Percentiles rank a stretch among this genome's conserved stretches.
Conservation (phyloP, 495 filamentous ascomycete species). For the Apiosordaria backusii region DNA sequence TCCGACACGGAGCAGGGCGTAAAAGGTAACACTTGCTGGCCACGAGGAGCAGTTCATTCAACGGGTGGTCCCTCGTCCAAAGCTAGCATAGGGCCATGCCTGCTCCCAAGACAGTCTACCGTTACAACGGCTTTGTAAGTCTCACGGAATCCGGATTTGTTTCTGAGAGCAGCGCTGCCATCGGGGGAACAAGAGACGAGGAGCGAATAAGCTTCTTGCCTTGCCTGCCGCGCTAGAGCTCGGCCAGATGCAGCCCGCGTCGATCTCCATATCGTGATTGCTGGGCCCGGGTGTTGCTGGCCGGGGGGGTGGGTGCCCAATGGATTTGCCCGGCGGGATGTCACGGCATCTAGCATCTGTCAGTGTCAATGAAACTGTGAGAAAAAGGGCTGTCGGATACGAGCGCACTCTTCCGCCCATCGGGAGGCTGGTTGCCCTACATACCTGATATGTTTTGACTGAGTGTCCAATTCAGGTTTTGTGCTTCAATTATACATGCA, state of each 20-base stretch:
- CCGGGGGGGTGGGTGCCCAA: background rate
- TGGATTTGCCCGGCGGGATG: background rate
- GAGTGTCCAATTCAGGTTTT: background rate
- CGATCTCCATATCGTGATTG: conserved; percentile 6
- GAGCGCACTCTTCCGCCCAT: background rate
- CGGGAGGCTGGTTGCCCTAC: background rate
- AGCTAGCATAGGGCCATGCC: background rate
- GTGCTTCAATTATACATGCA: conserved; percentile 1
- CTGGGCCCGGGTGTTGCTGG: background rate
- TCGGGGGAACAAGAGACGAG: background rate
- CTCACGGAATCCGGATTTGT: background rate
- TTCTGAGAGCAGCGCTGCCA: background rate
- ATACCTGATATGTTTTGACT: too few relatives aligned
- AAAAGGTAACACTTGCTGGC: background rate
- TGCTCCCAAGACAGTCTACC: background rate
- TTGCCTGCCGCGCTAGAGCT: background rate
- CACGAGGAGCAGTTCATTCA: background rate
- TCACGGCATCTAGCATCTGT: background rate
- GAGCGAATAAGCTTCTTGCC: conserved; percentile 5
- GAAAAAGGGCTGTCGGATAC: background rate
- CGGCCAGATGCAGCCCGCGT: background rate
- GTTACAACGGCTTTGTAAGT: conserved; percentile 2
- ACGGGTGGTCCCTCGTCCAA: background rate
- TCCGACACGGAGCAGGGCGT: too few relatives aligned
- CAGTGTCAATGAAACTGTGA: background rate